Evolutionary conservation across 139 green algal species (phyloP), one percentile per base, ranked within the genome.

Genomic region (Deuterostichococcus epilithicus): DNA sequence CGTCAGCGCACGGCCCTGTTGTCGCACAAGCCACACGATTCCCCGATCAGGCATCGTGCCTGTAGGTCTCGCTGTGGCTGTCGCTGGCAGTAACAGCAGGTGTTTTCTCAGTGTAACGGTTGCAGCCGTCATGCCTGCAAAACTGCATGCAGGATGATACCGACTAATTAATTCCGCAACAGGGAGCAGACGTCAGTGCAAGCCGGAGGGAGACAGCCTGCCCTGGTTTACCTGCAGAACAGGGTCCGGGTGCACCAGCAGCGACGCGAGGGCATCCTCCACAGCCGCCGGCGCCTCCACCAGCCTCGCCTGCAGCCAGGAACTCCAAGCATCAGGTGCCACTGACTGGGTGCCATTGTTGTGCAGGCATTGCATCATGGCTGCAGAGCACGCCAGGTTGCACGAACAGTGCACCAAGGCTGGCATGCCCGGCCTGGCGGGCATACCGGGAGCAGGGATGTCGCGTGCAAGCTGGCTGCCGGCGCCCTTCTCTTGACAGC

Each of bases 281-380:
- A 99, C 91, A 0, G 95, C 93, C 10, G 95, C 92, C 1, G 89
- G 92, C 10, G 94, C 91, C 34, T 91, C 84, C 37, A 98, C 92
- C 70, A 98, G 84, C 85, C 91, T 88, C 63, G 90, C 82, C 52
- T 63, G 52, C 28, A 20, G 3, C 3, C 18, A 52, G 8, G 52
- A 13, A 63, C 18, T 30, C 8, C 26, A 5, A 25, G 52, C 20
- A 20, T 63, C 52, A 63, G 52, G 18, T 30, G 18, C n/a, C n/a
- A n/a, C n/a, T n/a, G n/a, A n/a, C n/a, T n/a, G n/a, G n/a, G n/a
- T n/a, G n/a, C n/a, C n/a, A n/a, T n/a, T n/a, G n/a, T n/a, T n/a
- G n/a, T n/a, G n/a, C n/a, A n/a, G n/a, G n/a, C n/a, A n/a, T n/a
- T n/a, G n/a, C n/a, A n/a, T n/a, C n/a, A n/a, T n/a, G n/a, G n/a